These are phyloP conservation scores for Paracamarosporium sp. DNA, from an alignment of 2,329 filamentous ascomycete genomes.

Conservation along the genomic window DNA sequence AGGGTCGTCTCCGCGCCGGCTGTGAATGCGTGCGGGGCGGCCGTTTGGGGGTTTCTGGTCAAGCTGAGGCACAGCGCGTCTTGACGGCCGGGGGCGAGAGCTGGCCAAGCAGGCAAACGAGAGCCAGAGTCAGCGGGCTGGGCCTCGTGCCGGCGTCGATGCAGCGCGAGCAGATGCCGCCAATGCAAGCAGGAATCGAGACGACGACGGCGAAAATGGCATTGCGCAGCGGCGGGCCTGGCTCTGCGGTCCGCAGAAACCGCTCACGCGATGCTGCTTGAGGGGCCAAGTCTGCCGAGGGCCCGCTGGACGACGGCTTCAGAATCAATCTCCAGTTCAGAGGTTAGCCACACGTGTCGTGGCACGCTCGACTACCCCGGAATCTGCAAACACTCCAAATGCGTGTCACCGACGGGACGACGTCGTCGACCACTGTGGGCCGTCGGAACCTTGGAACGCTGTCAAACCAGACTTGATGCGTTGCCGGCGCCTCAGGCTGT, in stretches of 20 bases:
- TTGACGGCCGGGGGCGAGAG: constrained; percentile 7
- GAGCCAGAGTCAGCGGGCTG: constrained; percentile 4
- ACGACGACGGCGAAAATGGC: background rate
- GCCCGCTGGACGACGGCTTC: no score
- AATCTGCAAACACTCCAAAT: background rate
- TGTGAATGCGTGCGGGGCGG: constrained; percentile 25
- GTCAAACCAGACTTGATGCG: background rate
- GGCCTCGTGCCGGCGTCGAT: background rate
- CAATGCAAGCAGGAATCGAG: background rate
- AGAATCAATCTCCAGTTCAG: no score
- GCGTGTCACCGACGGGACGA: background rate
- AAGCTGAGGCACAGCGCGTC: constrained; percentile 18
- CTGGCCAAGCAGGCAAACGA: constrained; percentile 6
- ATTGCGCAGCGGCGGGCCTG: background rate
- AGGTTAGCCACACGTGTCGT: no score
- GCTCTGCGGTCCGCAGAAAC: background rate
- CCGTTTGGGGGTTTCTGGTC: constrained; percentile 25
- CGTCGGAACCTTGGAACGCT: background rate
- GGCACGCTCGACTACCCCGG: background rate
- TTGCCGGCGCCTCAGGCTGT: background rate
- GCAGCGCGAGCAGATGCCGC: background rate
- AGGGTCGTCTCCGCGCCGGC: constrained; percentile 20
- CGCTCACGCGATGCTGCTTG: background rate
- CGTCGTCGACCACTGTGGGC: background rate
- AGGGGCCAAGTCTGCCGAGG: background rate